A percentile compares a stretch with the other conserved stretches of the same genome.
These are phyloP conservation scores for Penicillium cosmopolitanum DNA, from an alignment of 495 filamentous ascomycete species.

Conservation along the genomic window DNA sequence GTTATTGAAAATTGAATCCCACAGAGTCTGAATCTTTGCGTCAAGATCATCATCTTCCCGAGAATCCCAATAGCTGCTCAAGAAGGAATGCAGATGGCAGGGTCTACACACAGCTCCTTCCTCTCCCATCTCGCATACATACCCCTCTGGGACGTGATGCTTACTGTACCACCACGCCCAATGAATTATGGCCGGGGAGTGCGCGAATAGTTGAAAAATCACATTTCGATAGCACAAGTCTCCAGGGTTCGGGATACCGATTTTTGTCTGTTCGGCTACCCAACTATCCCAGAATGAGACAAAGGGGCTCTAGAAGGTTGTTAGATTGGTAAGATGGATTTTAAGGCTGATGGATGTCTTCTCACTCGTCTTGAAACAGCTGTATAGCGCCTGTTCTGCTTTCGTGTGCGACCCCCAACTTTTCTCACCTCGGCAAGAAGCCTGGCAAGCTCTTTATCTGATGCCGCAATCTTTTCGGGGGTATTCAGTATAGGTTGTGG, in stretches of 20 bases:
- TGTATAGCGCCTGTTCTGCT: not conserved
- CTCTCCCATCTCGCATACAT: not conserved
- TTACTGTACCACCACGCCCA: constrained; percentile 30
- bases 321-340: not conserved
- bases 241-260: constrained; percentile 11
- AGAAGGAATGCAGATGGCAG: constrained; percentile 23
- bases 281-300: not conserved
- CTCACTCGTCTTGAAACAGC: not conserved
- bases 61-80: constrained; percentile 26
- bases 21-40: constrained; percentile 5
- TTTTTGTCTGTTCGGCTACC: not conserved
- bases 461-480: not conserved
- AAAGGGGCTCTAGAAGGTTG: not conserved
- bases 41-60: not conserved
- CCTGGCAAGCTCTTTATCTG: not conserved
- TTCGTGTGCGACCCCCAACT: not conserved
- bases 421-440: not conserved
- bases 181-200: constrained; percentile 42
- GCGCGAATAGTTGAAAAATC: constrained; percentile 43
- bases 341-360: not conserved
- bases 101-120: constrained; percentile 13
- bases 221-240: constrained; percentile 49
- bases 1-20: not conserved
- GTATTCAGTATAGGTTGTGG: not conserved
- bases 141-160: constrained; percentile 2